Conservation (phyloP, 2,329 filamentous ascomycete species). For the Fusarium sp. region DNA sequence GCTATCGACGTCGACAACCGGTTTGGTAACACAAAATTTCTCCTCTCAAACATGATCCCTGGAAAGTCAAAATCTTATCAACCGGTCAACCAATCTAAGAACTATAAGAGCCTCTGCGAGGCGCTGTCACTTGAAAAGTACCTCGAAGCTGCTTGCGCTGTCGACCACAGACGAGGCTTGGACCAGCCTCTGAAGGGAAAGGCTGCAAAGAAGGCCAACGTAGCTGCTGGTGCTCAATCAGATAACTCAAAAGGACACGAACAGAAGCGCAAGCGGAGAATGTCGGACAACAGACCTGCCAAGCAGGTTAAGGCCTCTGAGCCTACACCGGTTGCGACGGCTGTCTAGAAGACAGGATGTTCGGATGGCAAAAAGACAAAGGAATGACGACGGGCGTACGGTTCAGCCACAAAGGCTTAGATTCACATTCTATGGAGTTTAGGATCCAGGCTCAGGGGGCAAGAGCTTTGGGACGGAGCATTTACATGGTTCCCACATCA, state of each 20-base stretch:
- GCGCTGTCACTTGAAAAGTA: conserved; percentile 75
- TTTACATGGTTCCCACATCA: conserved; percentile 7
- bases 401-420: conserved; percentile 17
- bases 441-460: conserved; percentile 12
- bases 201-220: conserved; percentile 52
- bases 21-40: conserved; percentile 93
- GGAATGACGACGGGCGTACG: conserved; percentile 11
- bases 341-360: conserved; percentile 6
- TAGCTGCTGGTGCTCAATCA: conserved; percentile 63
- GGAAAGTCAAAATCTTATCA: conserved; percentile 78
- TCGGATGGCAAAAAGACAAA: not conserved
- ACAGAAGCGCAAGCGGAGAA: conserved; percentile 52
- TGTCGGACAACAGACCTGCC: conserved; percentile 54
- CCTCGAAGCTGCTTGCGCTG: conserved; percentile 70
- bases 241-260: conserved; percentile 54
- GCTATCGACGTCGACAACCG: conserved; percentile 85
- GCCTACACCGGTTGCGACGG: conserved; percentile 41
- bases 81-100: conserved; percentile 73
- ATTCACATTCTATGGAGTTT: conserved; percentile 44
- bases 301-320: conserved; percentile 44
- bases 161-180: conserved; percentile 74
- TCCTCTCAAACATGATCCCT: conserved; percentile 86
- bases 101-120: conserved; percentile 77
- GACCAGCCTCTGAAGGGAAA: conserved; percentile 61
- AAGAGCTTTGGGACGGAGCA: conserved; percentile 9